Base-by-base conservation (phyloP, 805 yeast species). In the Yarrowia sp. region DNA sequence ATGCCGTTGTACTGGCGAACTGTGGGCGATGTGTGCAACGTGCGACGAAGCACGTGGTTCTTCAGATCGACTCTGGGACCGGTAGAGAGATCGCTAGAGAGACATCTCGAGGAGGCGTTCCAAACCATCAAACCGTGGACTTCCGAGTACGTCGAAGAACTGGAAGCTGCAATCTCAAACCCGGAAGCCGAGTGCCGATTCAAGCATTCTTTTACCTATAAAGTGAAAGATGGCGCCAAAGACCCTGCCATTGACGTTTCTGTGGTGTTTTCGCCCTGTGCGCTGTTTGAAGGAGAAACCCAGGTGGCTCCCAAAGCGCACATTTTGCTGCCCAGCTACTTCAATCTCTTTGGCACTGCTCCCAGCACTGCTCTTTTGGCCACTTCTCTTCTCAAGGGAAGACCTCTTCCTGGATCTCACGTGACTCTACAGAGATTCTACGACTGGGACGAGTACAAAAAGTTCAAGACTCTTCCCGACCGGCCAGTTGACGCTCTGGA, bases 1-100 rank as follows among this genome's bases (percentile, higher is more conserved):
- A 69, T 69, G 50, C 83, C 83, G 1, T 74, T 80, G 2, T 80
- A 80, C 70, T 80, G 83, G 83, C 69, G 74, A 10, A 70, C 78
- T 0, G 68, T 74, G 50, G 65, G 70, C 12, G 75, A 75, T 46
- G 71, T 76, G 0, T 74, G 77, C n/a, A 72, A 72, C 53, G 80
- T 79, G 1, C 69, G 73, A 15, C 68, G 76, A 13, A 73, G 78
- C 34, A 73, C 74, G 14, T 80, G 83, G 83, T 78, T 80, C 47
- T 77, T 77, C 69, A 68, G 73, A 9, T 68, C 70, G n/a, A 71
- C 78, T 0, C 52, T 74, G 60, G 73, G 79, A 3, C 82, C 82
- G 1, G 66, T 75, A 12, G 77, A 74, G 38, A 76, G 78, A 2
- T 70, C 69, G 3, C 73, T 79, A 71, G 79, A 76, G 43, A 67